These are phyloP conservation scores for Xerocomellus chrysenteron DNA, from an alignment of 768 basidiomycete species.

Conservation along the genomic window DNA sequence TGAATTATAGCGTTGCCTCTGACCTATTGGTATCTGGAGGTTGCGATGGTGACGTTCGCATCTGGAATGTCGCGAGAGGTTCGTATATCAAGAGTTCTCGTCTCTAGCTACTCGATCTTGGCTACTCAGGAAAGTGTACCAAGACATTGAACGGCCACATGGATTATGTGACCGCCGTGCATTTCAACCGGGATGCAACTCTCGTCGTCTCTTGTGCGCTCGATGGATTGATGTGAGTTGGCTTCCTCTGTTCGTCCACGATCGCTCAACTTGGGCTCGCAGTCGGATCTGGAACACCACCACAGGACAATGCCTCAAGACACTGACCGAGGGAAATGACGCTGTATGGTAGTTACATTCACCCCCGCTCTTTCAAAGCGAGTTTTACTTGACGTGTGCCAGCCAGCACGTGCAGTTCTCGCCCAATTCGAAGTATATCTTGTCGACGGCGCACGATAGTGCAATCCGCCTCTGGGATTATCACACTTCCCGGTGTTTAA, in stretches of 20 bases:
- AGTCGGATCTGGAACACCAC: slow-evolving; percentile 96
- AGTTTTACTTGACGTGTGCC: background rate
- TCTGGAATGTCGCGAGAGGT: slow-evolving; percentile 92
- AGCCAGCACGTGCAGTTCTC: slow-evolving; percentile 94
- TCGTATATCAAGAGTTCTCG: background rate
- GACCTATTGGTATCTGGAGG: slow-evolving; percentile 90
- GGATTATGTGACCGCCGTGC: slow-evolving; percentile 92
- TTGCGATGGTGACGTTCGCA: slow-evolving; percentile 87
- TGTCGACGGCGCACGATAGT: slow-evolving; percentile 91
- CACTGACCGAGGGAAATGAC: slow-evolving; percentile 85
- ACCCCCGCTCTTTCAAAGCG: too few species aligned
- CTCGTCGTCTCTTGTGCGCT: slow-evolving; percentile 90
- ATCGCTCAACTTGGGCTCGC: background rate
- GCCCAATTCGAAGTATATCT: slow-evolving; percentile 91
- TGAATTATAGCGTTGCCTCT: slow-evolving; percentile 87
- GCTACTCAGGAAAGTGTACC: slow-evolving; percentile 66
- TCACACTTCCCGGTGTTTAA: slow-evolving; percentile 84
- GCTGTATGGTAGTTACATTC: slow-evolving; percentile 62
- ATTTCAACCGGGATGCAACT: slow-evolving; percentile 89
- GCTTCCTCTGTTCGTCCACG: background rate
- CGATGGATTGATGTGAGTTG: slow-evolving; percentile 87
- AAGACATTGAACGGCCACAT: slow-evolving; percentile 89
- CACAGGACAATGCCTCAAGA: slow-evolving; percentile 94
- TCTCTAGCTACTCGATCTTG: too few species aligned
- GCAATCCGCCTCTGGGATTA: slow-evolving; percentile 96